These are phyloP conservation scores for Trichophaea hybrida DNA, from an alignment of 2,329 filamentous ascomycete species.

Conservation along the genomic window DNA sequence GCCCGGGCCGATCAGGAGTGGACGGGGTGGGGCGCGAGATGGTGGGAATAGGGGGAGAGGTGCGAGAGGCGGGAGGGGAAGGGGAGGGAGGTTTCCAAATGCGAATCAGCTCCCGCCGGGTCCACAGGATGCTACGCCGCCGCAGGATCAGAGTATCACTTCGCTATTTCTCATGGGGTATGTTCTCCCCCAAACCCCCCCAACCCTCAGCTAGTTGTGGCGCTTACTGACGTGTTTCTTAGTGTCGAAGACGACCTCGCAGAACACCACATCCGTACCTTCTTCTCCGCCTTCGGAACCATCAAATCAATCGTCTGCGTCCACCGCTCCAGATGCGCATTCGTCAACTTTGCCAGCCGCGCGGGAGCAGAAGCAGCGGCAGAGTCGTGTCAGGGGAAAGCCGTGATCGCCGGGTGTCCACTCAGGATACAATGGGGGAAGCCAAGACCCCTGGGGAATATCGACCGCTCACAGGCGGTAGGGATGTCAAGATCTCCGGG, in stretches of 20 bases:
- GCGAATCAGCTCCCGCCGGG: constrained; percentile 62
- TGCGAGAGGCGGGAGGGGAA: constrained; percentile 33
- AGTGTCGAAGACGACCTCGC: constrained; percentile 82
- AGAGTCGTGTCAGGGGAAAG: constrained; percentile 68
- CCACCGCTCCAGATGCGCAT: constrained; percentile 93
- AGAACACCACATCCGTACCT: constrained; percentile 77
- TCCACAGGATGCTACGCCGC: constrained; percentile 73
- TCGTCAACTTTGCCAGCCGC: constrained; percentile 81
- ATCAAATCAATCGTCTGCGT: constrained; percentile 89
- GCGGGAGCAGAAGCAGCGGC: constrained; percentile 77
- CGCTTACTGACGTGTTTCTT: not conserved
- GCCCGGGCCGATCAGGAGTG: constrained; percentile 29
- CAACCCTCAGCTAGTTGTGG: not conserved
- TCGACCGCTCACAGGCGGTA: constrained; percentile 41
- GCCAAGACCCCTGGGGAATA: constrained; percentile 78
- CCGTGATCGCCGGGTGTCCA: constrained; percentile 81
- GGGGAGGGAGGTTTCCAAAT: constrained; percentile 50
- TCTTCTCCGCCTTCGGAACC: constrained; percentile 78
- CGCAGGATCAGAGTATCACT: constrained; percentile 69
- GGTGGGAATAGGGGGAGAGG: constrained; percentile 33
- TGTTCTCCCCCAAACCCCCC: not conserved
- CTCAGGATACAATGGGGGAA: constrained; percentile 83
- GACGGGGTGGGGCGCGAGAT: constrained; percentile 29
- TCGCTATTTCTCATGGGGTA: constrained; percentile 81
- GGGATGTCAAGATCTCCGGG: constrained; percentile 14